Evolutionary conservation across 2,329 filamentous ascomycete genomes (phyloP), one percentile per base, ranked within the genome.

Genomic region (Aspergillus udagawae): DNA sequence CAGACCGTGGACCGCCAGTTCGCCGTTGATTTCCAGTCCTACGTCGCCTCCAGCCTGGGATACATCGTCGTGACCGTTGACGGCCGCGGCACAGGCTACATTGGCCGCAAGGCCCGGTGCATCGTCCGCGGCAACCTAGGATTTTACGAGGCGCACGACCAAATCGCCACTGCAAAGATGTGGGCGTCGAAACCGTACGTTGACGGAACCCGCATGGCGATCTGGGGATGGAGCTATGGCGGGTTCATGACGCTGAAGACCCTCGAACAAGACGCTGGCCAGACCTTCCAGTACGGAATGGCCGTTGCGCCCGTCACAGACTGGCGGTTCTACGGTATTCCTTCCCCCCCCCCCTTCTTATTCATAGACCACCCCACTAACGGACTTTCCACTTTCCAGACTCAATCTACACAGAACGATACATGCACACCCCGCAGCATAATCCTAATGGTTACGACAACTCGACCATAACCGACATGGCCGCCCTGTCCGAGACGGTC

Each of bases 221-320:
- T 99, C 70, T 99, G 94, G 94, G 94, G 94, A 50, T 99, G 94
- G 94, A 96, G 91, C 61, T 99, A 94, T 70, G 94, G 94, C 57
- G 94, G 94, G 10, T 99, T 96, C 80, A 90, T 90, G 80, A 91
- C 94, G 5, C 83, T 99, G 67, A 99, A 99, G 79, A 94, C 91
- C 1, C 86, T 99, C 12, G 94, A 99, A 79, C 83, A 86, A 60
- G 94, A 99, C 71, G 93, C 86, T 8, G 94, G 95, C 4, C 73
- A 85, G 69, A 97, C 92, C 0, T 99, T 97, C 79, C 87, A 87
- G 62, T 99, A 99, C 73, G 95, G 94, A 65, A 96, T 99, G 90
- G 92, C 95, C 6, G 95, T 99, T 52, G 94, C 94, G 1, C 94
- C 94, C 20, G 94, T 99, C n/a, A 97, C 93, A 0, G 92, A 99